Conservation (phyloP, 2,329 filamentous ascomycete species). For the Myriangium duriaei region DNA sequence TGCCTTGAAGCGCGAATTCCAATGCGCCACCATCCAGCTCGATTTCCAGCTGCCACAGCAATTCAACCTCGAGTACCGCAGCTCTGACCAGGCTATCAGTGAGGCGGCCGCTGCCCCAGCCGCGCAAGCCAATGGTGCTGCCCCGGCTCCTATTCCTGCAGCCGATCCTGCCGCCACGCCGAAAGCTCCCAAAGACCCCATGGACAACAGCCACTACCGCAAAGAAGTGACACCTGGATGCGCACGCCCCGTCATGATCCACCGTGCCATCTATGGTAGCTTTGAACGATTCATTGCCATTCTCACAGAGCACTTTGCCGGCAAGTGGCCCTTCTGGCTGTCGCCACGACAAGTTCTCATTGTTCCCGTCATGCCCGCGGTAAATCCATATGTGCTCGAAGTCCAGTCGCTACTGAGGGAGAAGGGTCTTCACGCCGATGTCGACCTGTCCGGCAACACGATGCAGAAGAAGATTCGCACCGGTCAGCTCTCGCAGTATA, state of each 20-base stretch:
- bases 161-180: slow-evolving; percentile 24
- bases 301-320: slow-evolving; percentile 70
- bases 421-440: slow-evolving; percentile 56
- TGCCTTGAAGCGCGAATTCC: slow-evolving; percentile 69
- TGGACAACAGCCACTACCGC: slow-evolving; percentile 23
- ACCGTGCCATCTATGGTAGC: slow-evolving; percentile 66
- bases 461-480: slow-evolving; percentile 83
- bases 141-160: slow-evolving; percentile 26
- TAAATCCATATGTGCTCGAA: slow-evolving; percentile 62
- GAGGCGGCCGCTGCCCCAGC: slow-evolving; percentile 27
- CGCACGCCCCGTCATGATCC: slow-evolving; percentile 73
- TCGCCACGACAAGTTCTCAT: slow-evolving; percentile 71
- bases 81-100: slow-evolving; percentile 46
- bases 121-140: slow-evolving; percentile 23
- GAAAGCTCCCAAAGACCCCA: slow-evolving; percentile 13
- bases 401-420: slow-evolving; percentile 56
- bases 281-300: slow-evolving; percentile 61
- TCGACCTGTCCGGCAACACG: slow-evolving; percentile 63
- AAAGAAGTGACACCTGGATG: slow-evolving; percentile 53
- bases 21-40: slow-evolving; percentile 89
- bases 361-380: slow-evolving; percentile 62
- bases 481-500: slow-evolving; percentile 69
- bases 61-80: slow-evolving; percentile 80
- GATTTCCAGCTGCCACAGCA: slow-evolving; percentile 78
- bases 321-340: slow-evolving; percentile 84